phyloP scores from a whole-genome alignment of 1,284 basidiomycete species.

The Somion occarium region DNA sequence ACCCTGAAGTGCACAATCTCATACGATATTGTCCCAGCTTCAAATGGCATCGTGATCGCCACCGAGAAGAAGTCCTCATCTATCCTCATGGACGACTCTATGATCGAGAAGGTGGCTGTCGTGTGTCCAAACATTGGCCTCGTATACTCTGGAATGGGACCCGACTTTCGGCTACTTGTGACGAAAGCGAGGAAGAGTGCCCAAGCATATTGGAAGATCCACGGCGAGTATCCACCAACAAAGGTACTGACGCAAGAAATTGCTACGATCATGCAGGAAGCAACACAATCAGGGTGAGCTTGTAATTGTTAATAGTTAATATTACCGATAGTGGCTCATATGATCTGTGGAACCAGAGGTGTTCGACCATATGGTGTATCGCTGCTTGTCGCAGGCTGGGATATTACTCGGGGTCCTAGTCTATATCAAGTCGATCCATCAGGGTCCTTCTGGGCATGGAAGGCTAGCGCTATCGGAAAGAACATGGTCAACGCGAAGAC shows the following conservation, averaged over 20 bases:
- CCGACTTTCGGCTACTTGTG: constrained; percentile 94
- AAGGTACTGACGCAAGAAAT: constrained; percentile 96
- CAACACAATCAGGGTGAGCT: constrained; percentile 94
- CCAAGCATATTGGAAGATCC: constrained; percentile 99
- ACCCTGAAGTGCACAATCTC: constrained; percentile 6
- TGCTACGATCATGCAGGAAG: constrained; percentile 97
- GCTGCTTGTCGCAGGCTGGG: constrained; percentile 95
- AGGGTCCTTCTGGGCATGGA: constrained; percentile 99
- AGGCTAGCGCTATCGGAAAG: constrained; percentile 98
- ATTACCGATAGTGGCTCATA: neutral
- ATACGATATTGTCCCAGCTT: constrained; percentile 52
- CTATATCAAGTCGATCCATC: constrained; percentile 99
- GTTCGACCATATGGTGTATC: constrained; percentile 98
- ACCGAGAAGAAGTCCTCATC: constrained; percentile 99
- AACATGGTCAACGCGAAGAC: constrained; percentile 99
- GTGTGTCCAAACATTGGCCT: constrained; percentile 99
- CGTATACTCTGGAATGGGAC: constrained; percentile 99
- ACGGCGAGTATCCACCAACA: constrained; percentile 98
- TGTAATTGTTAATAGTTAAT: constrained; percentile 4
- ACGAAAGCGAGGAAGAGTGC: constrained; percentile 95
- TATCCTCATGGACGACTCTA: constrained; percentile 94
- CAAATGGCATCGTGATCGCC: constrained; percentile 98
- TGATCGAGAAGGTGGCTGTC: constrained; percentile 94
- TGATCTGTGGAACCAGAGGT: constrained; percentile 54
- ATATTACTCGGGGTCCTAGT: constrained; percentile 85